phyloP scores from a whole-genome alignment of 1,139 yeast species.

The Hemisphaericaspora xylanilytica region DNA sequence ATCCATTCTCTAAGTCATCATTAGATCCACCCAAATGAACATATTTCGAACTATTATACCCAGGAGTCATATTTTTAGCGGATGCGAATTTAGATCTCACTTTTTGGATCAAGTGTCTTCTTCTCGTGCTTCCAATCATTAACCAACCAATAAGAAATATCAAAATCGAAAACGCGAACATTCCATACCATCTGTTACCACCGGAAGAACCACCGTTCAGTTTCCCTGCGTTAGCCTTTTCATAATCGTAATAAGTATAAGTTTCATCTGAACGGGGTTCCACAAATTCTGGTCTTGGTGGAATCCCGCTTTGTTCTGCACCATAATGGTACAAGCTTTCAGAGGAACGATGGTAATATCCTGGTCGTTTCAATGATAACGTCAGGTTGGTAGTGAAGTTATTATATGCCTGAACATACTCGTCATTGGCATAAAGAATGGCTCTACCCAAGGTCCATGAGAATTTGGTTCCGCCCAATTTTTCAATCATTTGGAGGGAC shows the following conservation, averaged over 20 bases:
- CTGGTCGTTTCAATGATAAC: conserved; percentile 26
- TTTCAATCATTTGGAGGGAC: conserved; percentile 60
- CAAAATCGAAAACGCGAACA: conserved; percentile 45
- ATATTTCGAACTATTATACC: conserved; percentile 12
- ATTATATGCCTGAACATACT: conserved; percentile 39
- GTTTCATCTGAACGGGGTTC: conserved; percentile 22
- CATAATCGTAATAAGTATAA: conserved; percentile 30
- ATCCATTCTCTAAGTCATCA: conserved; percentile 12
- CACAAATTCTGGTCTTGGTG: conserved; percentile 43
- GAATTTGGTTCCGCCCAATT: conserved; percentile 61
- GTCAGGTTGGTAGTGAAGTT: conserved; percentile 29
- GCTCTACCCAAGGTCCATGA: conserved; percentile 89
- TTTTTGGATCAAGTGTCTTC: conserved; percentile 16
- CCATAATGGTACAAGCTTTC: conserved; percentile 50
- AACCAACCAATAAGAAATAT: conserved; percentile 44
- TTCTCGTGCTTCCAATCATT: conserved; percentile 42
- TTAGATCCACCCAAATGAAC: conserved; percentile 2
- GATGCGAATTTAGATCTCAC: conserved; percentile 10
- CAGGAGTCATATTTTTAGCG: conserved; percentile 8
- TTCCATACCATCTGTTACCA: conserved; percentile 58
- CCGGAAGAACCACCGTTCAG: conserved; percentile 38
- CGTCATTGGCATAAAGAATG: conserved; percentile 55
- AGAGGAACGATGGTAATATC: conserved; percentile 52
- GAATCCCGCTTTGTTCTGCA: conserved; percentile 48
- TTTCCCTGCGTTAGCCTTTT: conserved; percentile 28